Percentiles rank a stretch among this genome's conserved stretches.
Conservation (phyloP, 768 basidiomycete genomes). For the Mrakia blollopis region DNA sequence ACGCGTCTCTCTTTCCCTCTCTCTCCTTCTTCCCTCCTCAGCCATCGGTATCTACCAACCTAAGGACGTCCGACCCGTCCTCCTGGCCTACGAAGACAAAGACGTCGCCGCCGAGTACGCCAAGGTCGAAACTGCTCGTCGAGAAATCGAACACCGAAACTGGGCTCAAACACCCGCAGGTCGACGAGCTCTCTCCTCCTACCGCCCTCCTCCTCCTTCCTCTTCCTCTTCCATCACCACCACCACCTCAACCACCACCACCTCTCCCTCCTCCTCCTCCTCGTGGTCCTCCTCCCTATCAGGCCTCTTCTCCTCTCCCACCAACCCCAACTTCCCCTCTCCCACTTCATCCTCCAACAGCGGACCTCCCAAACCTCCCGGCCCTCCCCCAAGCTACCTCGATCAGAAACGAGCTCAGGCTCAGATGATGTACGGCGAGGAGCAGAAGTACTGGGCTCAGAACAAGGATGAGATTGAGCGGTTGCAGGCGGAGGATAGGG, state of each 20-base stretch:
- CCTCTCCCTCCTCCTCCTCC: neutral
- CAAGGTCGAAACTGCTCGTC: conserved; percentile 65
- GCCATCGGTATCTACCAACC: conserved; percentile 90
- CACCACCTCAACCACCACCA: neutral
- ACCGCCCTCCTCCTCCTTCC: neutral
- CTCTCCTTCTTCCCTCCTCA: conserved; percentile 41
- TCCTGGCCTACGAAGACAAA: conserved; percentile 78
- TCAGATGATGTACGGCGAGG: conserved; percentile 53
- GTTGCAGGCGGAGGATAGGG: conserved; percentile 53
- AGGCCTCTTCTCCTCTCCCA: conserved; percentile 16
- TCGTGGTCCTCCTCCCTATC: neutral
- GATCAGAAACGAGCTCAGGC: conserved; percentile 54
- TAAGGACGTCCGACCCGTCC: conserved; percentile 77
- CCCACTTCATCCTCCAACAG: neutral
- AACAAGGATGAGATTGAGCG: conserved; percentile 55
- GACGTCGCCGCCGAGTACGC: conserved; percentile 85
- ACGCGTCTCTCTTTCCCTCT: neutral
- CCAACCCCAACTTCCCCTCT: neutral
- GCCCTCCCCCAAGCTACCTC: conserved; percentile 46
- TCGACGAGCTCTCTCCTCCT: conserved; percentile 19
- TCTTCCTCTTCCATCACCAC: neutral
- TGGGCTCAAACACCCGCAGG: conserved; percentile 28
- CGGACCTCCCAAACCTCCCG: conserved; percentile 10
- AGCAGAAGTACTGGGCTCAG: conserved; percentile 53
- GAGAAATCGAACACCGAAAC: conserved; percentile 26